Evolutionary conservation across 331 rosid species (phyloP), one percentile per base, ranked within the genome.

Genomic region (Acacia pycnantha): DNA sequence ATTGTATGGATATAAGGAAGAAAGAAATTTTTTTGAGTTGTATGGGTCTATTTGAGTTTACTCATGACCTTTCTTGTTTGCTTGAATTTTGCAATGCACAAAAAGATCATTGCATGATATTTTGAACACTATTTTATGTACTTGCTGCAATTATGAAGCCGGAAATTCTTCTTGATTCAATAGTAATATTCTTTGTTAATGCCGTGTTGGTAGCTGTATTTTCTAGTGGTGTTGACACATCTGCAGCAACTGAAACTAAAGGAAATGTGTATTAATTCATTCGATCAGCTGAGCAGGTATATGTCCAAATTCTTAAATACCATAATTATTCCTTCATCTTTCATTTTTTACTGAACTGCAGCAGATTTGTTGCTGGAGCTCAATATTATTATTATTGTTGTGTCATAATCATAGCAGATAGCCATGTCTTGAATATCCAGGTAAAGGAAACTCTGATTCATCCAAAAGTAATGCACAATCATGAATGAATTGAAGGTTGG

Each of bases 201-300:
- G 76, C 43, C 84, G n/a, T 53, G 79, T 76, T 33, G 98, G 98
- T 95, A 85, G 98, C 94, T 71, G 98, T 95, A 33, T 93, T 95
- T 90, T 97, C 33, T 51, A 82, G 96, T 81, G 98, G 98, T 62
- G 98, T 95, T 88, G 98, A 95, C 84, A 93, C 98, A 22, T 82
- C 98, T 85, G 97, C 98, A 68, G 97, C 98, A 68, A 93, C 98
- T 27, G 98, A 95, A 76, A 95, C 98, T 56, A 95, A 95, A 83
- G 98, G 98, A 84, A 95, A 98, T 27, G 98, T 27, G 98, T 95
- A 50, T 79, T 95, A 82, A 95, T 95, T 88, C 98, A 95, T 83
- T 64, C 31, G 31, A 29, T 31, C 86, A 41, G 98, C 98, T 0
- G 91, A 93, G 79, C 98, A 95, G 98, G 98, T 92, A 82, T 69